These are phyloP conservation scores for Ogataea philodendri DNA, from an alignment of 805 yeast genomes.

Conservation along the genomic window DNA sequence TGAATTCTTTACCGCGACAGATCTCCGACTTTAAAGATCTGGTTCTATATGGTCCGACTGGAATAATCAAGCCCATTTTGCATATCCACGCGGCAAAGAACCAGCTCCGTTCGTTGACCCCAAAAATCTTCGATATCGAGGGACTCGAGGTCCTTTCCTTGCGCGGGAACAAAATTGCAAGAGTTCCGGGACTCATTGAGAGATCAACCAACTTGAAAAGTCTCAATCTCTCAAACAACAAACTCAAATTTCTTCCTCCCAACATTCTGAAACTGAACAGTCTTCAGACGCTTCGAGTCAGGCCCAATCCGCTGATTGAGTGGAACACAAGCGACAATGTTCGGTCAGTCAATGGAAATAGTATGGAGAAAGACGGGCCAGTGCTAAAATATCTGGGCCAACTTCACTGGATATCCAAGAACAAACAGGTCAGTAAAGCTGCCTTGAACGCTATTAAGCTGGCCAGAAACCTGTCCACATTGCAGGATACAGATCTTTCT, in stretches of 20 bases:
- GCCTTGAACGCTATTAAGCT: slow-evolving; percentile 25
- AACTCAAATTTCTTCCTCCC: slow-evolving; percentile 50
- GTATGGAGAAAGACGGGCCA: slow-evolving; percentile 21
- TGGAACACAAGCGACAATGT: slow-evolving; percentile 17
- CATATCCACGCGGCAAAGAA: slow-evolving; percentile 55
- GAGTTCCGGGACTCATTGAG: slow-evolving; percentile 47
- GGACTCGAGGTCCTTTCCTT: slow-evolving; percentile 51
- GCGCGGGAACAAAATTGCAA: slow-evolving; percentile 47
- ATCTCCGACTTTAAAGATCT: slow-evolving; percentile 54
- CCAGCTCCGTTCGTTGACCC: slow-evolving; percentile 46
- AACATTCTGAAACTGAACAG: slow-evolving; percentile 47
- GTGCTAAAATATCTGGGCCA: slow-evolving; percentile 26
- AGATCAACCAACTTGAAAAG: slow-evolving; percentile 44
- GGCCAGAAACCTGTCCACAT: slow-evolving; percentile 33
- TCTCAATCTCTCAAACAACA: slow-evolving; percentile 51
- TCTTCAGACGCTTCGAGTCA: slow-evolving; percentile 46
- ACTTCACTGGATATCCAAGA: slow-evolving; percentile 31
- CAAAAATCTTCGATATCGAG: slow-evolving; percentile 47
- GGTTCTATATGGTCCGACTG: slow-evolving; percentile 41
- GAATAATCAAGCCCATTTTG: slow-evolving; percentile 36
- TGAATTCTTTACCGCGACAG: slow-evolving; percentile 54
- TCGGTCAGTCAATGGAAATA: slow-evolving; percentile 21
- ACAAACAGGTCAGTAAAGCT: slow-evolving; percentile 23
- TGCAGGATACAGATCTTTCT: slow-evolving; percentile 30
- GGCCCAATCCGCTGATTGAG: slow-evolving; percentile 50